phyloP scores from a whole-genome alignment of 345 rosid species.

The Moricandia moricandioides region DNA sequence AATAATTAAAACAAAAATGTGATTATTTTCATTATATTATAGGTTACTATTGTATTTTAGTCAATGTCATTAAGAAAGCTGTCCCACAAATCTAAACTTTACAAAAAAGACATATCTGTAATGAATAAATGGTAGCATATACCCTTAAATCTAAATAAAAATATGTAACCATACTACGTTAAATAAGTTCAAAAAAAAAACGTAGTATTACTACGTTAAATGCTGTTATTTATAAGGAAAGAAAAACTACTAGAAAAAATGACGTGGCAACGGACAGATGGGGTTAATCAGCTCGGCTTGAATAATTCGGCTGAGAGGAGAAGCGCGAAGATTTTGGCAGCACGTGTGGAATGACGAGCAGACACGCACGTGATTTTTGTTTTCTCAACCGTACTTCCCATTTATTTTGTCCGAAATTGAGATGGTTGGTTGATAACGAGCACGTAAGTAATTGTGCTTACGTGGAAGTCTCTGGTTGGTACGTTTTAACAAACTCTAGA shows the following conservation, averaged over 20 bases:
- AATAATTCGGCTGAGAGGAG: conserved; percentile 18
- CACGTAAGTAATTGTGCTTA: neutral
- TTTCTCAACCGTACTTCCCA: neutral
- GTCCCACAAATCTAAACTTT: neutral
- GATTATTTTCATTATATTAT: neutral
- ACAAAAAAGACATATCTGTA: neutral
- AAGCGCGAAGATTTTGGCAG: neutral
- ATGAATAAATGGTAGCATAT: neutral
- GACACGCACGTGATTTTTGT: neutral
- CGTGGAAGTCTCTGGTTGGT: conserved; percentile 18
- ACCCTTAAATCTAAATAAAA: neutral
- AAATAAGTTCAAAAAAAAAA: too few species aligned
- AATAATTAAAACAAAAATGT: neutral
- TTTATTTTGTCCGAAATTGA: neutral
- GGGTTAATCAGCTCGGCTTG: neutral
- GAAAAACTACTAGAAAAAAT: neutral
- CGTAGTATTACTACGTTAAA: too few species aligned
- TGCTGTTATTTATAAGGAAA: neutral
- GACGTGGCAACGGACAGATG: neutral
- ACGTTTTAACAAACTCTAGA: neutral
- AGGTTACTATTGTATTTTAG: neutral
- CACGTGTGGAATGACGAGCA: conserved; percentile 19
- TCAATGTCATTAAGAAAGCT: neutral
- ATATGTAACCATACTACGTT: neutral
- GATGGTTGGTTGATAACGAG: neutral